Evolutionary conservation across 768 basidiomycete species (phyloP).

Genomic region (Neoboletus subvelutipes): DNA sequence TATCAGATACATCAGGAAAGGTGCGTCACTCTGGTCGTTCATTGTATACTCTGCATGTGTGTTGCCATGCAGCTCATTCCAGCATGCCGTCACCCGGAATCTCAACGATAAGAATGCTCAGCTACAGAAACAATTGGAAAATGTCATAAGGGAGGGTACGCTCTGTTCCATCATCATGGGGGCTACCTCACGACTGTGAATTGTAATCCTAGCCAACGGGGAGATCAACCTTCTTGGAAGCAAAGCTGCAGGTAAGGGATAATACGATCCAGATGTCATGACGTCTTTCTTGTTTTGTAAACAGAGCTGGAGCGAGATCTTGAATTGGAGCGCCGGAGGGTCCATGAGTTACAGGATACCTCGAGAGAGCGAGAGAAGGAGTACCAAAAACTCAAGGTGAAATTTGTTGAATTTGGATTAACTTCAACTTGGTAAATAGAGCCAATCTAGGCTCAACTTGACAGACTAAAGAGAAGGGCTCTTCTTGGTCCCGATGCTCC

Average conservation of each 20-base stretch:
- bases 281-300: constrained; percentile 6
- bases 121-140: constrained; percentile 81
- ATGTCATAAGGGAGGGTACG: constrained; percentile 79
- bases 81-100: constrained; percentile 79
- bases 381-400: constrained; percentile 82
- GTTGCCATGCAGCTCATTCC: constrained; percentile 50
- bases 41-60: background rate
- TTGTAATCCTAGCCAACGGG: constrained; percentile 57
- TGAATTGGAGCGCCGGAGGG: constrained; percentile 74
- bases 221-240: constrained; percentile 69
- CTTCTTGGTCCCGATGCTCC: constrained; percentile 51
- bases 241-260: constrained; percentile 57
- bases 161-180: background rate
- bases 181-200: background rate
- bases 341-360: constrained; percentile 70
- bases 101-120: constrained; percentile 81
- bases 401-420: background rate
- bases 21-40: constrained; percentile 36
- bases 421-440: background rate
- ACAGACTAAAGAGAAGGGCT: constrained; percentile 80
- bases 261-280: background rate
- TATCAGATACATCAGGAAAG: constrained; percentile 88
- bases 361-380: constrained; percentile 80
- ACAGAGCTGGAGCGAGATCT: constrained; percentile 78
- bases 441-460: constrained; percentile 59